These are phyloP conservation scores for Circinella umbellata DNA, from an alignment of 371 early-diverging fungal genomes.

Conservation along the genomic window DNA sequence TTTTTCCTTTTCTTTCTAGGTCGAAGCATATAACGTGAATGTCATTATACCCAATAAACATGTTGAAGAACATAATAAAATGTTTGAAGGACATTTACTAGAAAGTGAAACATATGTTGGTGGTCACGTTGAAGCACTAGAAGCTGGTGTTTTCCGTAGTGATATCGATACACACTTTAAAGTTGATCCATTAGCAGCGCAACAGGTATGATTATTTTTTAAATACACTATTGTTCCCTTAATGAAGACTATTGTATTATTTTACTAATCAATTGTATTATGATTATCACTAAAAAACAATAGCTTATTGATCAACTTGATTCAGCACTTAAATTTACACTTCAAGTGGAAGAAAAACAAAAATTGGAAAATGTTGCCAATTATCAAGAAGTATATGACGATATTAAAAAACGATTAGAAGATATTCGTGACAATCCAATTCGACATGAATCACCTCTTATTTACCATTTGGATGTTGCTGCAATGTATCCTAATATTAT, in stretches of 20 bases:
- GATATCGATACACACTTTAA: constrained; percentile 94
- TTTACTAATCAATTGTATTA: too few species aligned
- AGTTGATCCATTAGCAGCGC: constrained; percentile 78
- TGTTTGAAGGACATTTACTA: constrained; percentile 91
- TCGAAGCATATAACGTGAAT: constrained; percentile 89
- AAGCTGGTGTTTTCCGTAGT: constrained; percentile 98
- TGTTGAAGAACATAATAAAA: constrained; percentile 71
- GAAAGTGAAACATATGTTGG: constrained; percentile 99
- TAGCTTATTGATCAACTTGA: constrained; percentile 92
- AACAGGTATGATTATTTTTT: constrained; percentile 51
- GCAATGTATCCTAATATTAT: constrained; percentile 99
- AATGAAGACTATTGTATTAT: too few species aligned
- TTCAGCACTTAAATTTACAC: constrained; percentile 87
- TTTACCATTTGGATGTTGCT: constrained; percentile 99
- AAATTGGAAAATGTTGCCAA: constrained; percentile 72
- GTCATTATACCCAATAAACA: constrained; percentile 99
- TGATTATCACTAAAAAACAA: too few species aligned
- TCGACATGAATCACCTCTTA: constrained; percentile 83
- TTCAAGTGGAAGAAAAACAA: constrained; percentile 82
- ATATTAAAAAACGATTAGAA: constrained; percentile 53
- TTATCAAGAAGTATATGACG: constrained; percentile 73
- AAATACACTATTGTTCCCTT: not conserved
- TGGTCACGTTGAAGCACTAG: constrained; percentile 99
- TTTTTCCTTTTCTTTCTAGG: constrained; percentile 43
- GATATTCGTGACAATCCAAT: constrained; percentile 77